Evolutionary conservation across 2,329 filamentous ascomycete species (phyloP).

Genomic region (Fusarium nelsonii): DNA sequence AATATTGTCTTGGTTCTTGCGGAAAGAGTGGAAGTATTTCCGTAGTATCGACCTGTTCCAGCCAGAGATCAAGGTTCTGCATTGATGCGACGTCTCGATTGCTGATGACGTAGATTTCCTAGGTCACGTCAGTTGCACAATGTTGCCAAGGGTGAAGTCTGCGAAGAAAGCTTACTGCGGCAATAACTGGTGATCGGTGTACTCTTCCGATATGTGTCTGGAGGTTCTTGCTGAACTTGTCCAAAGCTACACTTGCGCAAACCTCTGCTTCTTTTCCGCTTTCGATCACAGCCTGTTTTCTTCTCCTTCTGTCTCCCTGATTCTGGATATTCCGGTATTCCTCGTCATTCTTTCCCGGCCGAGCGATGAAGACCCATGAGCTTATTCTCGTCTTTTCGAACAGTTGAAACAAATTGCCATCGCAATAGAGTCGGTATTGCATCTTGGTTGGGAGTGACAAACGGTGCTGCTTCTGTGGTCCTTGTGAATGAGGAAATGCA

Average conservation of each 20-base stretch:
- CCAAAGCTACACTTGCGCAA: background rate
- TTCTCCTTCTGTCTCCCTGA: background rate
- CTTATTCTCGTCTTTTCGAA: background rate
- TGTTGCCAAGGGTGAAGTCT: accelerated
- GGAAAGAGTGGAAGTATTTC: background rate
- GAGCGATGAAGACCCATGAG: background rate
- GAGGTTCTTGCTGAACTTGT: background rate
- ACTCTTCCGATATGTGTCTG: background rate
- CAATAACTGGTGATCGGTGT: background rate
- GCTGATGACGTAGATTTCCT: conserved; percentile 12
- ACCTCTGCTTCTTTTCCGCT: background rate
- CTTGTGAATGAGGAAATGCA: background rate
- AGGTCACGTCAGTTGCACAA: accelerated
- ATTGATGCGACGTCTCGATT: conserved; percentile 11
- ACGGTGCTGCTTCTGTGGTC: background rate
- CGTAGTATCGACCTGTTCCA: background rate
- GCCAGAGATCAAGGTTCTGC: conserved; percentile 4
- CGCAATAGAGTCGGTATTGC: background rate
- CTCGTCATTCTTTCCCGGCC: background rate
- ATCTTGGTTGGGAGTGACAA: conserved; percentile 2
- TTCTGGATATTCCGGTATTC: background rate
- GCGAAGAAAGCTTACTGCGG: background rate
- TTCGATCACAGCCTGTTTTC: background rate
- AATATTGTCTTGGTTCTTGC: background rate
- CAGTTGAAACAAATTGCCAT: background rate